Evolutionary conservation across 139 green algal species (phyloP), one percentile per base, ranked within the genome.

Genomic region (Chlorella sp.): DNA sequence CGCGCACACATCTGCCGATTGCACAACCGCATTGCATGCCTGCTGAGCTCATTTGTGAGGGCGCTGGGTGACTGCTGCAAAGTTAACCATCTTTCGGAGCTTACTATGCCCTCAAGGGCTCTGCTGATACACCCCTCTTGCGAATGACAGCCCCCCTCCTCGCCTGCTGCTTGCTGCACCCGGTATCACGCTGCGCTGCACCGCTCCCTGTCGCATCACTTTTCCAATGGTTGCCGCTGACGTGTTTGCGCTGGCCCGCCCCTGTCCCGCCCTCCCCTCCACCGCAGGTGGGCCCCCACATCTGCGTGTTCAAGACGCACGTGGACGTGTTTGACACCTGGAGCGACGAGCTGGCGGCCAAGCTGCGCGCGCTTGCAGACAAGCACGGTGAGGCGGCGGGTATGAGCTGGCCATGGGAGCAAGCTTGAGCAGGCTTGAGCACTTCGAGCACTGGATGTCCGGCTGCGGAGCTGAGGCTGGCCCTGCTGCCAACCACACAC

Each of bases 221-320:
- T n/a, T n/a, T n/a, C n/a, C n/a, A n/a, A n/a, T n/a, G n/a, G n/a
- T n/a, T n/a, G n/a, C n/a, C n/a, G n/a, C n/a, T n/a, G n/a, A n/a
- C n/a, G 36, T 3, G 32, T 20, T 2, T 26, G 41, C 68, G 9
- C 41, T 54, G 46, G 8, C 46, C 46, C 11, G 46, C 41, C 40
- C 22, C 69, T 41, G 30, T 34, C n/a, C 2, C 32, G n/a, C 40
- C 74, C n/a, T 34, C 11, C 48, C 44, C 84, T 56, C 46, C 9
- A 2, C 34, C 74, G 41, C 85, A 94, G 93, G 91, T 97, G 20
- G 97, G 97, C 11, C 96, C 96, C 9, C 91, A 99, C 88, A 98
- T 99, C 86, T 98, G 94, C 82, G 93, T 98, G 58, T 92, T 99
- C 81, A 99, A 99, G 89, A 99, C 97, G 9, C 97, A 99, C 88